A percentile compares a stretch with the other conserved stretches of the same genome.
Conservation (phyloP, 352 stramenopile species). For the Nothophytophthora sp. region DNA sequence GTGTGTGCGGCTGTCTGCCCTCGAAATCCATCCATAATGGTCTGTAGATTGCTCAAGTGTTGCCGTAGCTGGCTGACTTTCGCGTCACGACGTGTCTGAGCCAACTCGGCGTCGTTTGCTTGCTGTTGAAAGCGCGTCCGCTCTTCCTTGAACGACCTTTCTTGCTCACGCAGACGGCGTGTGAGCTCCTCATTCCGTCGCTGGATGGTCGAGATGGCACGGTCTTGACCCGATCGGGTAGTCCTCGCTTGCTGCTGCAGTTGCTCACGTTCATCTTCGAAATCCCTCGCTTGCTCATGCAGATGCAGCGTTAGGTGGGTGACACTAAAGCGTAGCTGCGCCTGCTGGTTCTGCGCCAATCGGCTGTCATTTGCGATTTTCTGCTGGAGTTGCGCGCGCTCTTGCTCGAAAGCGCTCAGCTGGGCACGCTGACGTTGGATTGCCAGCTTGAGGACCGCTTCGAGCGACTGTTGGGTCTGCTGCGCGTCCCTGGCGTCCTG, state of each 20-base stretch:
- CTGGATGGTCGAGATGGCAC: slow-evolving; percentile 1
- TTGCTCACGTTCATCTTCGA: too few relatives aligned
- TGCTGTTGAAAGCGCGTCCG: not conserved
- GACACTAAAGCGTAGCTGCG: not conserved
- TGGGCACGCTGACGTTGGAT: not conserved
- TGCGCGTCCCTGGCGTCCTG: not conserved
- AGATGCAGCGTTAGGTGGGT: too few relatives aligned
- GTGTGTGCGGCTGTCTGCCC: too few relatives aligned
- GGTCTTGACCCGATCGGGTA: too few relatives aligned
- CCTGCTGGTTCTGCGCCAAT: not conserved
- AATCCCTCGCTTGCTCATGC: too few relatives aligned
- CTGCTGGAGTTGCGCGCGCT: slow-evolving; percentile 1
- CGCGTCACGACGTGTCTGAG: too few relatives aligned
- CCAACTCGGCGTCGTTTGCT: too few relatives aligned
- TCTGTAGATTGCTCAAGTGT: too few relatives aligned
- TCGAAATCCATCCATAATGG: too few relatives aligned
- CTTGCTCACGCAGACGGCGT: slow-evolving; percentile 1
- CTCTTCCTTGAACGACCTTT: not conserved
- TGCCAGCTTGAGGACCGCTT: not conserved
- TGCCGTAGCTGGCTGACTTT: too few relatives aligned
- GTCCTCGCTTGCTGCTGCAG: slow-evolving; percentile 1
- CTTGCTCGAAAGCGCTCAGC: not conserved
- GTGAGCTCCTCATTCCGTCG: not conserved
- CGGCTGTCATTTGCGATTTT: not conserved
- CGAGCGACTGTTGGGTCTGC: not conserved